Conservation (phyloP, 73 alveolate species). For the Uronychia setigera region DNA sequence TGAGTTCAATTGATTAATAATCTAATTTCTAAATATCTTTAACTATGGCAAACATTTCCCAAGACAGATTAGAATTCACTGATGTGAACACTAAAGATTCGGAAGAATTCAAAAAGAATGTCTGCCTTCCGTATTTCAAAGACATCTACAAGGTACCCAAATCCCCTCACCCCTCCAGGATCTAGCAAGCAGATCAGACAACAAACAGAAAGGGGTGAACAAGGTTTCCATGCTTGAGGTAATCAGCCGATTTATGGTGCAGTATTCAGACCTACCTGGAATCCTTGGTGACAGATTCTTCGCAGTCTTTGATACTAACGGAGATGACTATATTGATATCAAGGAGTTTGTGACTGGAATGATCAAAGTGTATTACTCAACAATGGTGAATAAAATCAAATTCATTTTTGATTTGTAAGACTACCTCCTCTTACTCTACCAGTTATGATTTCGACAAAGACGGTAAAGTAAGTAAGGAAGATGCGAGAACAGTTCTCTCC, state of each 20-base stretch:
- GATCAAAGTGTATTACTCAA: slow-evolving; percentile 62
- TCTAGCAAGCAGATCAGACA: slow-evolving; percentile 73
- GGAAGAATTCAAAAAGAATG: slow-evolving; percentile 38
- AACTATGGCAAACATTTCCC: not conserved
- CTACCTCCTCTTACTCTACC: not conserved
- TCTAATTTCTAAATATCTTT: not conserved
- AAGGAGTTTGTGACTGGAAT: slow-evolving; percentile 66
- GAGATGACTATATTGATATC: slow-evolving; percentile 59
- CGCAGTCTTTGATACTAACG: slow-evolving; percentile 53
- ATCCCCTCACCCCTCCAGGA: slow-evolving; percentile 36
- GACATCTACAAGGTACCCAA: slow-evolving; percentile 51
- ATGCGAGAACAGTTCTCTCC: slow-evolving; percentile 14
- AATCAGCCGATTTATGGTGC: not conserved
- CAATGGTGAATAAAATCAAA: slow-evolving; percentile 52
- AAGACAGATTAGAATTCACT: slow-evolving; percentile 1
- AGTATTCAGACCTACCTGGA: slow-evolving; percentile 73
- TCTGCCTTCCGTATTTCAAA: slow-evolving; percentile 61
- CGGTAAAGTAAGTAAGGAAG: slow-evolving; percentile 25
- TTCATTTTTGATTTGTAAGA: slow-evolving; percentile 63
- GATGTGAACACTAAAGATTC: slow-evolving; percentile 13
- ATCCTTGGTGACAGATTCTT: slow-evolving; percentile 69
- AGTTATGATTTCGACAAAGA: slow-evolving; percentile 79
- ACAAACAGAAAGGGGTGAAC: slow-evolving; percentile 71
- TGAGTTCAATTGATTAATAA: not conserved
- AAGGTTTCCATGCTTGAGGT: slow-evolving; percentile 57